These are phyloP conservation scores for Ogataea angusta DNA, from an alignment of 805 yeast species.

Conservation along the genomic window DNA sequence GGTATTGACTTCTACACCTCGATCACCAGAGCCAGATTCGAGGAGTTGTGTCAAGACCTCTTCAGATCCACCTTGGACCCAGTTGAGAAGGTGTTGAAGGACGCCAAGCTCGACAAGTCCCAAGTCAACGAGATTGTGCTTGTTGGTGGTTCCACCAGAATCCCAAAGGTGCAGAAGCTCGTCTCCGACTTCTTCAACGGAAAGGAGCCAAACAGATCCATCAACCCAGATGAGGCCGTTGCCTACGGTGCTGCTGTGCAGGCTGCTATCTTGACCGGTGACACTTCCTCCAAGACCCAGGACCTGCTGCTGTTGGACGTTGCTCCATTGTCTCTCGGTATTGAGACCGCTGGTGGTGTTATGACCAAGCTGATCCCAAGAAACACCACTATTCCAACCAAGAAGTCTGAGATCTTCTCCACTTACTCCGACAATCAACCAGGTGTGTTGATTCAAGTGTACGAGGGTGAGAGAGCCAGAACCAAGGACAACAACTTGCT, in stretches of 20 bases:
- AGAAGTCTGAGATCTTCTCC: conserved; percentile 13
- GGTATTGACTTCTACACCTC: conserved; percentile 95
- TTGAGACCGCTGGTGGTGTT: conserved; percentile 14
- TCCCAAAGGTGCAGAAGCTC: conserved; percentile 93
- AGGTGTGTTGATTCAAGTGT: conserved; percentile 12
- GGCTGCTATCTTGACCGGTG: conserved; percentile 67
- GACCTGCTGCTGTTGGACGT: conserved; percentile 11
- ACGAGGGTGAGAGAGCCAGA: conserved; percentile 13
- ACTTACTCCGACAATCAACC: conserved; percentile 14
- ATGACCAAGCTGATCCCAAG: conserved; percentile 14
- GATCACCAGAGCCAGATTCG: conserved; percentile 97
- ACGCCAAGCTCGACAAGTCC: conserved; percentile 57
- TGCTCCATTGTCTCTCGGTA: conserved; percentile 14
- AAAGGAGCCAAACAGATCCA: conserved; percentile 94
- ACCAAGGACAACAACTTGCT: conserved; percentile 15
- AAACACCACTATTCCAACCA: conserved; percentile 13
- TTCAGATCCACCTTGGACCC: conserved; percentile 94
- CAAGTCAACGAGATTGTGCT: conserved; percentile 89
- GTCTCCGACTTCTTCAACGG: conserved; percentile 97
- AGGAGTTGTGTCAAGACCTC: conserved; percentile 88
- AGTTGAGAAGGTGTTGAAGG: conserved; percentile 83
- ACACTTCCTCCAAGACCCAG: conserved; percentile 13
- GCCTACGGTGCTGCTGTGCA: conserved; percentile 99
- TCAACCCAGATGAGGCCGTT: conserved; percentile 99
- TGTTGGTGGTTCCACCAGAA: conserved; percentile 98